Evolutionary conservation across 225 moss, liverwort and hornwort genomes (phyloP), one percentile per base, ranked within the genome.

Genomic region (Lunularia cruciata): DNA sequence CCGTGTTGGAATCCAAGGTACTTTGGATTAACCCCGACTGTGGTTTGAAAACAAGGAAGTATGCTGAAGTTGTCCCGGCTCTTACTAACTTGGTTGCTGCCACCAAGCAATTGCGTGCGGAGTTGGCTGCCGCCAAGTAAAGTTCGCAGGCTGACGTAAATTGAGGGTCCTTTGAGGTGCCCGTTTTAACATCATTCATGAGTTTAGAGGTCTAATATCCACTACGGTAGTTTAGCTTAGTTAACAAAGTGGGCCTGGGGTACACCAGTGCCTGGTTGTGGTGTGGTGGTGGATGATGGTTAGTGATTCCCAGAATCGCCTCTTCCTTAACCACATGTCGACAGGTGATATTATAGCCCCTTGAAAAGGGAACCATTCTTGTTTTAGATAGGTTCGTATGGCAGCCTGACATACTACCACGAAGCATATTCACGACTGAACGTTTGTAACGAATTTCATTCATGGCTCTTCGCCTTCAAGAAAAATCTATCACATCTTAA

Each of bases 21-120:
- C 72, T 90, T 30, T 92, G 92, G 92, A 88, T 92, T 72, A 92
- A 89, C 75, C 92, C 90, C 3, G 92, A 92, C 80, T 92, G 92
- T 66, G 90, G 90, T 27, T 60, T 86, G 56, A 86, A 86, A 81
- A 86, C 86, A 0, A 85, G 87, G 69, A 87, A 87, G 77, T 87
- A 87, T 36, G 75, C 67, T 0, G 87, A 87, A 51, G 87, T 87
- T 35, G 76, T 80, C 6, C 85, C 87, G 34, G 87, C 87, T 1
- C 69, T 87, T 32, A 82, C 79, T 11, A 84, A 87, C 35, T 18
- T 87, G 79, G 92, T 92, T 43, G 84, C 83, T 27, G 88, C 88
- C 0, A 84, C 92, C 2, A 90, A 92, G 80, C 85, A 88, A 36
- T 72, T 92, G 86, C 83, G 86, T 9, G 76, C 82, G 8, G 92